Percentiles rank a stretch among this genome's conserved stretches.
These are phyloP conservation scores for Schwanniomyces pseudopolymorphus DNA, from an alignment of 805 yeast species.

Conservation along the genomic window DNA sequence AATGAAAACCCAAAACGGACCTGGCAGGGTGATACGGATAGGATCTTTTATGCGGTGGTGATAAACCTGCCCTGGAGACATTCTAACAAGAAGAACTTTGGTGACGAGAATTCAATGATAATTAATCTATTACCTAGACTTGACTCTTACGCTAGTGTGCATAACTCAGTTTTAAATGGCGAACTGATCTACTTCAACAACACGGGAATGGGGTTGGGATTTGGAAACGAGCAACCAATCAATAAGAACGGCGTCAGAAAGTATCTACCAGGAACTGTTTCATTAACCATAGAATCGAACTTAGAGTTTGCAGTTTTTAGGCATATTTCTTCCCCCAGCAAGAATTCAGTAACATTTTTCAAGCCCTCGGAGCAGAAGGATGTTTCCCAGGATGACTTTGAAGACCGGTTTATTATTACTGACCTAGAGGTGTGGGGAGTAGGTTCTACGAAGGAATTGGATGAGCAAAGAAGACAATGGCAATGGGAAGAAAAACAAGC, in stretches of 20 bases:
- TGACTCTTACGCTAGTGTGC: slow-evolving; percentile 42
- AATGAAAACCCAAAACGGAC: slow-evolving; percentile 17
- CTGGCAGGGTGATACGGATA: slow-evolving; percentile 43
- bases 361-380: slow-evolving; percentile 19
- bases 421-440: slow-evolving; percentile 92
- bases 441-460: slow-evolving; percentile 75
- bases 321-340: slow-evolving; percentile 46
- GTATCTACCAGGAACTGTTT: slow-evolving; percentile 71
- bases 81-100: slow-evolving; percentile 72
- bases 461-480: slow-evolving; percentile 75
- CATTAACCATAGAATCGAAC: slow-evolving; percentile 73
- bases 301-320: slow-evolving; percentile 82
- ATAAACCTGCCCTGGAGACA: slow-evolving; percentile 74
- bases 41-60: slow-evolving; percentile 62
- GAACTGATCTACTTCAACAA: slow-evolving; percentile 64
- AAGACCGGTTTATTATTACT: slow-evolving; percentile 66
- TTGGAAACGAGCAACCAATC: slow-evolving; percentile 69
- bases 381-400: slow-evolving; percentile 40
- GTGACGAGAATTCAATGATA: slow-evolving; percentile 55
- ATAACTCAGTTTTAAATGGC: slow-evolving; percentile 30
- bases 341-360: slow-evolving; percentile 24
- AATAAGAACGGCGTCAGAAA: slow-evolving; percentile 45
- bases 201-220: slow-evolving; percentile 77
- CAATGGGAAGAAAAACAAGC: slow-evolving; percentile 93
- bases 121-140: slow-evolving; percentile 69